phyloP scores from a whole-genome alignment of 257 asterid species.

The Solanum peruvianum region DNA sequence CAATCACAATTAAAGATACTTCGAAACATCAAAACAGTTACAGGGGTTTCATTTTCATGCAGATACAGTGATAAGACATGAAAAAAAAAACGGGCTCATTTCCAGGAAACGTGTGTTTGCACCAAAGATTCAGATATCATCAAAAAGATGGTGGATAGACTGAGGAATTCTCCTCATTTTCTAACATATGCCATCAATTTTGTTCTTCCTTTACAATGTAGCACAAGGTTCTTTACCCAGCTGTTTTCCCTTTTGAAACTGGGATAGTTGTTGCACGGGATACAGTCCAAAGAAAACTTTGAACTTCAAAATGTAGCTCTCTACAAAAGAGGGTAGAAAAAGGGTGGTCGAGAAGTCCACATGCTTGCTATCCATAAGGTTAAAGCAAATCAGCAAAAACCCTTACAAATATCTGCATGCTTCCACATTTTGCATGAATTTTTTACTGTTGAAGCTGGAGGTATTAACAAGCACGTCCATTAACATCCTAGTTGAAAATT shows the following conservation, averaged over 20 bases:
- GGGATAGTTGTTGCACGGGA: neutral
- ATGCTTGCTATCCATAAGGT: neutral
- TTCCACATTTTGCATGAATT: neutral
- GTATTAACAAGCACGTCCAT: neutral
- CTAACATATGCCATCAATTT: neutral
- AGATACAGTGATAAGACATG: neutral
- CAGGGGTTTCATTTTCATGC: neutral
- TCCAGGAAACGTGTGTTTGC: neutral
- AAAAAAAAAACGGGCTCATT: neutral
- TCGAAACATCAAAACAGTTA: neutral
- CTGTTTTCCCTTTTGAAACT: neutral
- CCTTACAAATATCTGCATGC: neutral
- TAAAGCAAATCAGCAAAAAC: neutral
- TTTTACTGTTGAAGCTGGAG: neutral
- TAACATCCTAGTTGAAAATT: neutral
- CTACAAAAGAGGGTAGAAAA: neutral
- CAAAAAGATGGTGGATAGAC: neutral
- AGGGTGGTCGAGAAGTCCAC: neutral
- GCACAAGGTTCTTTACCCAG: neutral
- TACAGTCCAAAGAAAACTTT: neutral
- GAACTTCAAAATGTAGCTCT: neutral
- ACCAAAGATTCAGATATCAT: neutral
- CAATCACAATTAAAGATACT: neutral
- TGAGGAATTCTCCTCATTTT: neutral
- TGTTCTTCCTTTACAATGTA: neutral